Base-by-base conservation (phyloP, 306 rosid genomes). In the Pyrus communis region DNA sequence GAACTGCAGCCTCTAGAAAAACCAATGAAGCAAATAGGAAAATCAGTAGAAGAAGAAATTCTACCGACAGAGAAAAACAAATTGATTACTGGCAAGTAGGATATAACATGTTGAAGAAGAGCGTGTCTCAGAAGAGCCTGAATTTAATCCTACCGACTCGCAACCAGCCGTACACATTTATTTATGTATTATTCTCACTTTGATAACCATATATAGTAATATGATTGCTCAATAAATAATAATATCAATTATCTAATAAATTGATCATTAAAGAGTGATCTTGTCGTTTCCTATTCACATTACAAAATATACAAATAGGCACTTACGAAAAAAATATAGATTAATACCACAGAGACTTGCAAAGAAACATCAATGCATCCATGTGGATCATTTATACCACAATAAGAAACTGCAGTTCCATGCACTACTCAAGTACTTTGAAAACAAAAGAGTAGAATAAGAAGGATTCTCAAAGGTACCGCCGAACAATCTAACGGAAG, bases 1-100 rank as follows among this genome's bases (percentile, higher is more conserved):
- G 87, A 76, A 84, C 84, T 79, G 84, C 87, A 80, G 46, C 75
- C 30, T 76, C 87, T 80, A 80, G 12, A 62, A 71, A 77, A 75
- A 52, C 70, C 75, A 76, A 60, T 70, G n/a, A 57, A 79, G 66
- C 54, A 75, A 69, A 54, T n/a, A 55, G 67, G 70, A 76, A 52
- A 71, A 82, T 82, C 79, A 82, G 85, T 25, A 49, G 82, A 77
- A 49, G 75, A 45, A 82, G 55, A 67, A 77, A 59, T 68, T 77
- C 79, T 77, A 82, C 85, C 3, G 79, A 49, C 14, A 68, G 67
- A 35, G 82, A 18, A 77, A 71, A 64, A 57, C 55, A 49, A 49
- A 49, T 49, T 49, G 27, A 5, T 18, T 42, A 58, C 33, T 13
- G 43, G 23, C 21, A 3, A 43, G 31, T 69, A 28, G 49, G 38